phyloP scores from a whole-genome alignment of 2,329 filamentous ascomycete species.

The Paraconiothyrium brasiliense region DNA sequence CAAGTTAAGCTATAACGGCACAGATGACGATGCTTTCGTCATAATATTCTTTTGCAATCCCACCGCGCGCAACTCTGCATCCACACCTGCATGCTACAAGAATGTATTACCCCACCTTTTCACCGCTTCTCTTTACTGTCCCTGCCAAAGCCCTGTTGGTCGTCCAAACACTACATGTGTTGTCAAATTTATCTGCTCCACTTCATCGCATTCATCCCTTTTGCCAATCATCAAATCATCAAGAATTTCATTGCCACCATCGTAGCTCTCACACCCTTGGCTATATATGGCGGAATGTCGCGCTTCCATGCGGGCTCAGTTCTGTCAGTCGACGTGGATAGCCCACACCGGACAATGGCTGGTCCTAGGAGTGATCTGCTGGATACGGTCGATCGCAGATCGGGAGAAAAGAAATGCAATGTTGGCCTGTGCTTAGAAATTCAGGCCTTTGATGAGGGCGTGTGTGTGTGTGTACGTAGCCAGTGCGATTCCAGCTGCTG shows the following conservation, averaged over 20 bases:
- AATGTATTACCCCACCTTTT: neutral
- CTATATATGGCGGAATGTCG: conserved; percentile 35
- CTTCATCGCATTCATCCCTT: conserved; percentile 3
- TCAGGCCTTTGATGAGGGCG: conserved; percentile 9
- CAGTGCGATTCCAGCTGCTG: conserved; percentile 29
- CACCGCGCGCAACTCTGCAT: conserved; percentile 5
- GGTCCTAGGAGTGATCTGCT: conserved; percentile 20
- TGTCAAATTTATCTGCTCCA: conserved; percentile 3
- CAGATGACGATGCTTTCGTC: conserved; percentile 19
- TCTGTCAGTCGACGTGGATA: conserved; percentile 29
- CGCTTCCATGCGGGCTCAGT: conserved; percentile 33
- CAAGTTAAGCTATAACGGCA: conserved; percentile 20
- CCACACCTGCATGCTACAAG: neutral
- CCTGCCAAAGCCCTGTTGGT: conserved; percentile 6
- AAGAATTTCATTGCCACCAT: conserved; percentile 21
- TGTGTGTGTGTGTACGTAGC: conserved; percentile 15
- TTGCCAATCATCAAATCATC: conserved; percentile 16
- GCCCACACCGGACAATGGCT: conserved; percentile 38
- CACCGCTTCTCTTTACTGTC: neutral
- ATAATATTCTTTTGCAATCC: conserved; percentile 25
- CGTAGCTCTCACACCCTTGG: conserved; percentile 28
- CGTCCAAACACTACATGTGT: conserved; percentile 12
- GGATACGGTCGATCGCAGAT: conserved; percentile 26
- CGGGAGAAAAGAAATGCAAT: conserved; percentile 28
- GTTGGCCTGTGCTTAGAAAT: conserved; percentile 6